These are phyloP conservation scores for Leishmania amazonensis DNA, from an alignment of 208 protist genomes.

Conservation along the genomic window DNA sequence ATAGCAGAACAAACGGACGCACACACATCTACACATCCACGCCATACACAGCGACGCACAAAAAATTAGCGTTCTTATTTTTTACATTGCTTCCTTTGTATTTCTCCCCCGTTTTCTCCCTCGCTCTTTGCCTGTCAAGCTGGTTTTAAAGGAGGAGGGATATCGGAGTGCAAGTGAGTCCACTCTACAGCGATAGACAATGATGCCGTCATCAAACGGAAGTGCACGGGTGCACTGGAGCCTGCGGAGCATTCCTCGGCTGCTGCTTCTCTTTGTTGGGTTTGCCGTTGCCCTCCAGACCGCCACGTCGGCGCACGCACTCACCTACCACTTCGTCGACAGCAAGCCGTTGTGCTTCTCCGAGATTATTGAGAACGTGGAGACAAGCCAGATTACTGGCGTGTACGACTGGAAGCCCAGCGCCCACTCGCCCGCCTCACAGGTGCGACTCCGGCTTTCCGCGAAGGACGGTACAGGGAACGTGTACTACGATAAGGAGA, in stretches of 20 bases:
- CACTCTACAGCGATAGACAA: not conserved
- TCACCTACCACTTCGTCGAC: slow-evolving; percentile 50
- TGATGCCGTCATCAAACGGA: not conserved
- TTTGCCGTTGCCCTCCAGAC: not conserved
- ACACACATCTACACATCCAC: no score
- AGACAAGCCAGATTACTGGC: slow-evolving; percentile 40
- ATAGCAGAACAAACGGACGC: not conserved
- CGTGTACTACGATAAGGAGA: slow-evolving; percentile 16
- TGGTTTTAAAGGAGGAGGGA: no score
- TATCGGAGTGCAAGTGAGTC: not conserved
- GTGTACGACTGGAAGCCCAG: slow-evolving; percentile 42
- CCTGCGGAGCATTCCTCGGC: not conserved
- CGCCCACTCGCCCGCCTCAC: not conserved
- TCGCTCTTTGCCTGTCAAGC: not conserved
- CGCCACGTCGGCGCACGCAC: slow-evolving; percentile 18
- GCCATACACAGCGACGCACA: not conserved
- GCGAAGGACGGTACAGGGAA: slow-evolving; percentile 12
- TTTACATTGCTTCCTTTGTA: not conserved
- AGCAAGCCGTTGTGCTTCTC: slow-evolving; percentile 60
- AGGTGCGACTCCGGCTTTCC: slow-evolving; percentile 12
- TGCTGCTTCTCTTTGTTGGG: slow-evolving; percentile 10
- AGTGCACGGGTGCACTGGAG: not conserved
- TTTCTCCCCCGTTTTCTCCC: not conserved
- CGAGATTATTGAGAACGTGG: slow-evolving; percentile 42
- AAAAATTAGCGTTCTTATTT: not conserved